phyloP scores from a whole-genome alignment of 441 rosid genomes.

The Adansonia grandidieri region DNA sequence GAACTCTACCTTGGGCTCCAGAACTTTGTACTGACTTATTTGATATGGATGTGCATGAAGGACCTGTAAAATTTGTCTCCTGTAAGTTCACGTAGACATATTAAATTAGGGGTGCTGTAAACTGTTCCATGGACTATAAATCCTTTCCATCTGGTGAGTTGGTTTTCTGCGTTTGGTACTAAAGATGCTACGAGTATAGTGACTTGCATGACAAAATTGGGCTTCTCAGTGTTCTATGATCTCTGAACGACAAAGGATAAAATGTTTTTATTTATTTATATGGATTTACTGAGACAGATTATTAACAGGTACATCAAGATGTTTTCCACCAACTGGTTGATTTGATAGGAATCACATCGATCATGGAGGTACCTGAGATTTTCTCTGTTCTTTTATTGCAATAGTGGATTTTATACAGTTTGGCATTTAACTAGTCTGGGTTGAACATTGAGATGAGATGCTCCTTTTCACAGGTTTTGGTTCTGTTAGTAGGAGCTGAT shows the following conservation, averaged over 20 bases:
- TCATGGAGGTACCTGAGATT: conserved; percentile 82
- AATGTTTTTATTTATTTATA: background rate
- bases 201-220: background rate
- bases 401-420: background rate
- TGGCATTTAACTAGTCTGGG: background rate
- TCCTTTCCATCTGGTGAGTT: background rate
- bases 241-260: background rate
- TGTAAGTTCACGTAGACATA: background rate
- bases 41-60: background rate
- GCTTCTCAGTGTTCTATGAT: conserved; percentile 17
- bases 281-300: conserved; percentile 17
- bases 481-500: conserved; percentile 93
- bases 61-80: background rate
- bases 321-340: conserved; percentile 83
- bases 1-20: background rate
- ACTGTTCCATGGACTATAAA: background rate
- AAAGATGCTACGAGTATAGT: background rate
- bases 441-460: conserved; percentile 24
- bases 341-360: conserved; percentile 97
- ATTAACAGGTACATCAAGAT: conserved; percentile 76
- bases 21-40: background rate
- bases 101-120: background rate
- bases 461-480: conserved; percentile 65
- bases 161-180: background rate
- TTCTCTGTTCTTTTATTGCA: conserved; percentile 2